Conservation (phyloP, 1,284 basidiomycete genomes). For the Rhodotorula sp. region DNA sequence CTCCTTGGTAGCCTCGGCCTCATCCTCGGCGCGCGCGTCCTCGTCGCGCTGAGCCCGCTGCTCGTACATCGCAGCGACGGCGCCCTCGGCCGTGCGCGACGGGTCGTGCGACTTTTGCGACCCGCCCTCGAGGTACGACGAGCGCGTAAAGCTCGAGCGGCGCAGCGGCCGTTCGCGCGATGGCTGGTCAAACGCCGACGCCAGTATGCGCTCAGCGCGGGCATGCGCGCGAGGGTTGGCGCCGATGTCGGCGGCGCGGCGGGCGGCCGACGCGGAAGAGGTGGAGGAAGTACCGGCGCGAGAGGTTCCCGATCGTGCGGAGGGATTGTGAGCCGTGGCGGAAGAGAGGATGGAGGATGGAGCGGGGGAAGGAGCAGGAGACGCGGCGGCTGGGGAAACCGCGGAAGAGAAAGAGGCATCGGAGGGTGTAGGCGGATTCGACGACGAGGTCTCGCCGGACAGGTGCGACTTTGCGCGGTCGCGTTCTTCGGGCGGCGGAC, state of each 20-base stretch:
- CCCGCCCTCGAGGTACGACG: slow-evolving; percentile 18
- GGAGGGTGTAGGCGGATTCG: background rate
- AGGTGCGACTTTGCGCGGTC: background rate
- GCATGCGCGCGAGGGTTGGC: background rate
- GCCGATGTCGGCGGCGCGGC: background rate
- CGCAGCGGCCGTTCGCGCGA: background rate
- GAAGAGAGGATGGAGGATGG: background rate
- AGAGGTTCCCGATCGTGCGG: background rate
- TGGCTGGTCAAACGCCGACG: slow-evolving; percentile 3
- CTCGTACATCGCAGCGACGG: slow-evolving; percentile 21
- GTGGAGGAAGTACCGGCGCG: background rate
- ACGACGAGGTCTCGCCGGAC: background rate
- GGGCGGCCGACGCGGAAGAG: background rate
- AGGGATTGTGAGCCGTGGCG: background rate
- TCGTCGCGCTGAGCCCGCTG: slow-evolving; percentile 8
- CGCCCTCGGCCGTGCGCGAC: slow-evolving; percentile 29
- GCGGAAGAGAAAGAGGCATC: background rate
- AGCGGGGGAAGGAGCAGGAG: background rate
- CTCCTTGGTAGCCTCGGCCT: background rate
- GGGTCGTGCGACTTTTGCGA: slow-evolving; percentile 18
- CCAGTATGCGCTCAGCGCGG: slow-evolving; percentile 15
- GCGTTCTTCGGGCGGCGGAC: background rate
- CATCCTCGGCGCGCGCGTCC: background rate
- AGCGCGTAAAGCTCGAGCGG: background rate
- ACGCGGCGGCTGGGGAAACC: background rate